phyloP scores from a whole-genome alignment of 805 yeast genomes.

The Wickerhamiella sergipiensis region DNA sequence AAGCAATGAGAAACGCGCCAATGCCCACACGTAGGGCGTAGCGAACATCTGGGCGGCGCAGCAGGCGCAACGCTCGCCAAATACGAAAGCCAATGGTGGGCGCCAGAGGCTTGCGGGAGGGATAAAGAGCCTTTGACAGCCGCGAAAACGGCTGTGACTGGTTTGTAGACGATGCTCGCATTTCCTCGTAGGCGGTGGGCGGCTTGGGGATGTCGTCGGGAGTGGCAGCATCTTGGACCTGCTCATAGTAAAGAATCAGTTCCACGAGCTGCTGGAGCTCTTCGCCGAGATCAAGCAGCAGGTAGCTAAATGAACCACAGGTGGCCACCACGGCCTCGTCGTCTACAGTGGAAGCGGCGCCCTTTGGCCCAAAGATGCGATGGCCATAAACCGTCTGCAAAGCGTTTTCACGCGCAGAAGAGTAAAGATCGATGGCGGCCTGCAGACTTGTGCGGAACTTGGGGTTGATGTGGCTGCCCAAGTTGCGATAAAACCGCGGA shows the following conservation, averaged over 20 bases:
- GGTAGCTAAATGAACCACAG: conserved; percentile 64
- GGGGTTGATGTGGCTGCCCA: conserved; percentile 28
- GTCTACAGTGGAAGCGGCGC: conserved; percentile 31
- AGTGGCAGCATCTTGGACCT: conserved; percentile 21
- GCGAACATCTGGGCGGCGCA: conserved; percentile 54
- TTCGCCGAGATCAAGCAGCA: conserved; percentile 46
- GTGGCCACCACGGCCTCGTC: conserved; percentile 76
- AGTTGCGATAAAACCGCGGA: conserved; percentile 36
- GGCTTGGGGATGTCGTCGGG: conserved; percentile 18
- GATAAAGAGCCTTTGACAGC: conserved; percentile 11
- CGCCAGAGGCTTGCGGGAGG: conserved; percentile 8
- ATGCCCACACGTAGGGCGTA: conserved; percentile 69
- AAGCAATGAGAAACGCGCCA: conserved; percentile 54
- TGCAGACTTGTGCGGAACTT: conserved; percentile 31
- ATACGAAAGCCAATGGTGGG: conserved; percentile 17
- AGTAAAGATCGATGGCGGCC: conserved; percentile 42
- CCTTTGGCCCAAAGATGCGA: conserved; percentile 29
- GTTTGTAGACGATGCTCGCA: background rate
- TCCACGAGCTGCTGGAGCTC: conserved; percentile 39
- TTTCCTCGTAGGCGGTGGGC: conserved; percentile 17
- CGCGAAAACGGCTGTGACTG: conserved; percentile 6
- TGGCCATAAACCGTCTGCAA: conserved; percentile 45
- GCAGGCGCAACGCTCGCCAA: conserved; percentile 32
- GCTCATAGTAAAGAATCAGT: background rate
- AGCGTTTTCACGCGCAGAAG: conserved; percentile 42